phyloP scores from a whole-genome alignment of 2,329 filamentous ascomycete genomes.

The Colletotrichum cereale region DNA sequence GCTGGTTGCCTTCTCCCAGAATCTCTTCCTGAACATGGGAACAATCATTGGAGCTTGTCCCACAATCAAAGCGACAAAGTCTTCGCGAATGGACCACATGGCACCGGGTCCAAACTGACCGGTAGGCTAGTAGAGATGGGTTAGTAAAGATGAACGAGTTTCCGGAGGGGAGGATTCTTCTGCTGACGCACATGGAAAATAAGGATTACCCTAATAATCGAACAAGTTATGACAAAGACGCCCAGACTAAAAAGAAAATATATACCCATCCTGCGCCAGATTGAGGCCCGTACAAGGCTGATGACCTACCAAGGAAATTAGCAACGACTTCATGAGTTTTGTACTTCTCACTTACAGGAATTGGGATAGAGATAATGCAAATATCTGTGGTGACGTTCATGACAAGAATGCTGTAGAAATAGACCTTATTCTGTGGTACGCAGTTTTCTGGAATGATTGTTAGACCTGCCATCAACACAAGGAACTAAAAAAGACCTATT shows the following conservation, averaged over 20 bases:
- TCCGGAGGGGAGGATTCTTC: neutral
- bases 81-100: conserved; percentile 55
- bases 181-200: conserved; percentile 47
- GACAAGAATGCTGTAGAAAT: conserved; percentile 49
- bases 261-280: conserved; percentile 47
- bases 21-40: conserved; percentile 39
- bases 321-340: too few species aligned
- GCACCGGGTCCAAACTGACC: conserved; percentile 42
- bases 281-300: conserved; percentile 46
- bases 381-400: conserved; percentile 52
- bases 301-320: conserved; percentile 43
- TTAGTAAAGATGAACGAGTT: neutral
- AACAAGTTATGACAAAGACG: conserved; percentile 50
- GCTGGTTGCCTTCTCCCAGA: conserved; percentile 42
- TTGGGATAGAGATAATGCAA: conserved; percentile 51
- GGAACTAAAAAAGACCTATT: neutral
- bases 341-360: conserved; percentile 44
- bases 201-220: conserved; percentile 46
- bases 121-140: neutral
- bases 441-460: conserved; percentile 42
- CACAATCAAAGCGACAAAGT: conserved; percentile 52
- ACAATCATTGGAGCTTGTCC: neutral
- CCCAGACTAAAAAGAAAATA: conserved; percentile 50
- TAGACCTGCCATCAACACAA: neutral
- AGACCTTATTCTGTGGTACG: conserved; percentile 48